phyloP scores from a whole-genome alignment of 352 stramenopile genomes.

The Nothophytophthora sp. region DNA sequence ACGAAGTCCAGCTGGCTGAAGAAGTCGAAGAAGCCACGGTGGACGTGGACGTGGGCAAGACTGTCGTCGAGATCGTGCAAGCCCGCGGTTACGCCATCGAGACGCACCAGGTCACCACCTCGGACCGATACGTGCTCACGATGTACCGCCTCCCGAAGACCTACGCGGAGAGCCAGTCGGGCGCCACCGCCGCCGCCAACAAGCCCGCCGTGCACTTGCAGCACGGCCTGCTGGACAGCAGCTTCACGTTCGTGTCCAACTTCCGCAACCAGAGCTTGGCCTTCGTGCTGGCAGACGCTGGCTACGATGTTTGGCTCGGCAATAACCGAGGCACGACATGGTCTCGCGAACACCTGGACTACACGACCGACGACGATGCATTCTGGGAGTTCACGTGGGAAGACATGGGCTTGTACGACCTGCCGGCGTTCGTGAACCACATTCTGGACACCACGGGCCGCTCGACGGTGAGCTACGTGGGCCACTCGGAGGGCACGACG shows the following conservation, averaged over 20 bases:
- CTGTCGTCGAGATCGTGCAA: slow-evolving; percentile 27
- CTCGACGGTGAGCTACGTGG: slow-evolving; percentile 48
- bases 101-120: slow-evolving; percentile 42
- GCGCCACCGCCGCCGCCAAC: slow-evolving; percentile 17
- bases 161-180: slow-evolving; percentile 35
- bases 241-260: slow-evolving; percentile 59
- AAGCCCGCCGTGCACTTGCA: slow-evolving; percentile 56
- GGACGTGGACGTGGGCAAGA: slow-evolving; percentile 15
- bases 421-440: slow-evolving; percentile 51
- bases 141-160: slow-evolving; percentile 54
- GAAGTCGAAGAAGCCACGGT: slow-evolving; percentile 2
- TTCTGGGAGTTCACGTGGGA: slow-evolving; percentile 68
- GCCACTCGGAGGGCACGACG: slow-evolving; percentile 54
- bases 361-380: slow-evolving; percentile 27
- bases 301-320: slow-evolving; percentile 63
- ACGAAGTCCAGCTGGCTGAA: neutral
- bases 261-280: slow-evolving; percentile 54
- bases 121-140: slow-evolving; percentile 53
- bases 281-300: slow-evolving; percentile 51
- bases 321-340: slow-evolving; percentile 67
- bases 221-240: slow-evolving; percentile 58
- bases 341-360: slow-evolving; percentile 47
- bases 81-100: slow-evolving; percentile 50
- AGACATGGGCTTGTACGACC: slow-evolving; percentile 53
- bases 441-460: slow-evolving; percentile 37